Evolutionary conservation across 257 asterid genomes (phyloP), one percentile per base, ranked within the genome.

Genomic region (Ocimum tenuiflorum): DNA sequence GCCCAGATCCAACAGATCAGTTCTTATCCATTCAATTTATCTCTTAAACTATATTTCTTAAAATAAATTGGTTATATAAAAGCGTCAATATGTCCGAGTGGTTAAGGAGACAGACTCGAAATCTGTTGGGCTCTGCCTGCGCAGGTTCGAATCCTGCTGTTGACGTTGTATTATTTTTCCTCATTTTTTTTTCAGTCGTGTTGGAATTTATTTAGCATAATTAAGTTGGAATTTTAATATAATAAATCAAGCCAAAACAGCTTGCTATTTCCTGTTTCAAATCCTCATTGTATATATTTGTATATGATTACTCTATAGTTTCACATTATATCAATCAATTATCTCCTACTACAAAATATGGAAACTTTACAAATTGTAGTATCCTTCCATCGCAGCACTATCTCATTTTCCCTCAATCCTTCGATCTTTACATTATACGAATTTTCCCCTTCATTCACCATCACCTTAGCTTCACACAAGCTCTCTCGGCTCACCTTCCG

Each of bases 71-170:
- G 4, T 4, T 27, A 1, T 27, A 27, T 27, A 27, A 27, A 2
- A 31, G 6, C 45, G 86, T 82, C 88, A 77, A 80, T 82, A 82
- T 84, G 95, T 86, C 96, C 91, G 89, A 88, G 96, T 88, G 96
- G 91, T 86, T 86, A 86, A 83, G 95, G 91, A 83, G 91, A 88
- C 89, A 86, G 92, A 85, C 95, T 87, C 83, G 83, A 79, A 79
- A 79, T 79, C 84, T 79, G 81, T 79, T 79, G 81, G 84, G 84
- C 84, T 79, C 17, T 79, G 81, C 81, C 84, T 79, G 83, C 83
- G 81, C 81, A 79, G 81, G 84, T 75, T 79, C 81, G 81, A 79
- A 79, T 79, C 84, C 84, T 79, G 81, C 84, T 79, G 83, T 80
- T 72, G 85, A 80, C 85, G 81, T 3, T 60, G n/a, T 29, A 0